phyloP scores from a whole-genome alignment of 495 filamentous ascomycete species.

The Wilcoxina mikolae region DNA sequence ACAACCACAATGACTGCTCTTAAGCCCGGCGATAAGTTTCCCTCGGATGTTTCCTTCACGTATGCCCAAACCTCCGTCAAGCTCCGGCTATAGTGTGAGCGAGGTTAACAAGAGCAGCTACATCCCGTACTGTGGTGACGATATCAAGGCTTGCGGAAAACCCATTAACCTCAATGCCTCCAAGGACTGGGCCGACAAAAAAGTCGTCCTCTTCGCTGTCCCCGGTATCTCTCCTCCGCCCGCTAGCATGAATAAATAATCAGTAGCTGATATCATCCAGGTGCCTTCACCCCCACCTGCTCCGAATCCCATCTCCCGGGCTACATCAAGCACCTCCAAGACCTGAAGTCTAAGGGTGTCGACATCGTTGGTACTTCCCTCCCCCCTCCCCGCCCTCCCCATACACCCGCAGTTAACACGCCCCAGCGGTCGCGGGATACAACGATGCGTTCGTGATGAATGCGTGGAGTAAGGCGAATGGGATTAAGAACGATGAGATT shows the following conservation, averaged over 20 bases:
- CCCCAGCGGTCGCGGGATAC: slow-evolving; percentile 54
- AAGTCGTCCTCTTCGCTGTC: slow-evolving; percentile 78
- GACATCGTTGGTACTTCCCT: slow-evolving; percentile 44
- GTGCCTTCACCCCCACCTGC: slow-evolving; percentile 93
- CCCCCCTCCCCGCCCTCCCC: neutral
- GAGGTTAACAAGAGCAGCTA: slow-evolving; percentile 38
- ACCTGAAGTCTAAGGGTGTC: slow-evolving; percentile 71
- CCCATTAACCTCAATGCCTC: slow-evolving; percentile 68
- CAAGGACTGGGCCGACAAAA: slow-evolving; percentile 76
- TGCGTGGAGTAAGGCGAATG: slow-evolving; percentile 92
- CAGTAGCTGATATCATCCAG: slow-evolving; percentile 30
- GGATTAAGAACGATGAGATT: slow-evolving; percentile 61
- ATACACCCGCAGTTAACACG: too few species aligned
- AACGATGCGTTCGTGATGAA: slow-evolving; percentile 90
- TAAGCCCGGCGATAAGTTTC: slow-evolving; percentile 71
- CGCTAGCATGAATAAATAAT: neutral
- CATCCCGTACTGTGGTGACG: slow-evolving; percentile 48
- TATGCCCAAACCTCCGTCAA: slow-evolving; percentile 34
- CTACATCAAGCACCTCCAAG: slow-evolving; percentile 58
- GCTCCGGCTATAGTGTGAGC: neutral
- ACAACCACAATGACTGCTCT: slow-evolving; percentile 23
- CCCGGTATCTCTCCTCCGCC: slow-evolving; percentile 40
- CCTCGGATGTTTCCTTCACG: slow-evolving; percentile 60
- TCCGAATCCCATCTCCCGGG: slow-evolving; percentile 73
- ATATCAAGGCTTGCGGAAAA: slow-evolving; percentile 57